Evolutionary conservation across 345 rosid species (phyloP).

Genomic region (Euphorbia pulcherrima): DNA sequence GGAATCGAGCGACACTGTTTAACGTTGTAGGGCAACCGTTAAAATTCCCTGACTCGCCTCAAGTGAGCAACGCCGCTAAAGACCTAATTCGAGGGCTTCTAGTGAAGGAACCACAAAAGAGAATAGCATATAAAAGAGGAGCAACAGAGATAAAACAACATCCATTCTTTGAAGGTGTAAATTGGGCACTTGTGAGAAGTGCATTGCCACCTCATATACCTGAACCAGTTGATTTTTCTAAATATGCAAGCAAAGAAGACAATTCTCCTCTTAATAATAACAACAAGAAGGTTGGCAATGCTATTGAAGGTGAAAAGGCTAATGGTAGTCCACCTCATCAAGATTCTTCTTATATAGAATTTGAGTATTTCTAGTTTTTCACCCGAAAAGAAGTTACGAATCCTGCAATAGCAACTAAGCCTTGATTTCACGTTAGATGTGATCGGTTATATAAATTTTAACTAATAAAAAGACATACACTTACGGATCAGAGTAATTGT

Average conservation of each 20-base stretch:
- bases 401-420: no score
- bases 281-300: background rate
- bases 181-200: conserved; percentile 85
- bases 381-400: no score
- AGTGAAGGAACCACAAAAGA: conserved; percentile 74
- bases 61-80: conserved; percentile 57
- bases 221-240: conserved; percentile 62
- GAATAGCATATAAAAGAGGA: conserved; percentile 77
- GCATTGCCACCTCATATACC: conserved; percentile 84
- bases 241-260: conserved; percentile 49
- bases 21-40: conserved; percentile 85
- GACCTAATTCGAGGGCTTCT: conserved; percentile 75
- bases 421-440: no score
- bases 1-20: conserved; percentile 79
- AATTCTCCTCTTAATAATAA: conserved; percentile 15
- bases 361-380: conserved; percentile 21
- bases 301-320: background rate
- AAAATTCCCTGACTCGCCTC: conserved; percentile 71
- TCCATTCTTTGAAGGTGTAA: conserved; percentile 81
- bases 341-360: conserved; percentile 22
- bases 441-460: background rate
- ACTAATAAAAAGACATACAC: background rate
- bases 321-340: conserved; percentile 2
- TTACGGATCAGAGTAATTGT: background rate
- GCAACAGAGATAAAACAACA: conserved; percentile 93